Conservation (phyloP, 1,284 basidiomycete species). For the Ustilago xerochloae region DNA sequence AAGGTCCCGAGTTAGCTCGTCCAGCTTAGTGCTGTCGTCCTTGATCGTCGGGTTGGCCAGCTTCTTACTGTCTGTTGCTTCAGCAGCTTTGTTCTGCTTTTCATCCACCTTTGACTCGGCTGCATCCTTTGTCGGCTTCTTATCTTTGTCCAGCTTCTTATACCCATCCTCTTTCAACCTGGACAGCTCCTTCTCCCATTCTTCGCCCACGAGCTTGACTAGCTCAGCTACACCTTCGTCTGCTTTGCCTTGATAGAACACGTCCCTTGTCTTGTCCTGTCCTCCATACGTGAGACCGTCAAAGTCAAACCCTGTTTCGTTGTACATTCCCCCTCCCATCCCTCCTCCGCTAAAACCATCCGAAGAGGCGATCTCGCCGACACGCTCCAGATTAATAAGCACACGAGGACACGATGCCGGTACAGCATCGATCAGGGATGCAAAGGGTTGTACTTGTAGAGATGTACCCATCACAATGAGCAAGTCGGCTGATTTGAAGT, state of each 20-base stretch:
- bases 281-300: constrained; percentile 50
- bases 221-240: constrained; percentile 54
- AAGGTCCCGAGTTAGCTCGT: constrained; percentile 22
- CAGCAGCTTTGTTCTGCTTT: neutral
- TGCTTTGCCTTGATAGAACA: constrained; percentile 57
- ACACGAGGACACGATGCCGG: constrained; percentile 69
- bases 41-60: constrained; percentile 21
- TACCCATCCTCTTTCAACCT: constrained; percentile 28
- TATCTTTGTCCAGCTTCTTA: constrained; percentile 7
- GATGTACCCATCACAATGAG: constrained; percentile 93
- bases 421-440: constrained; percentile 71
- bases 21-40: constrained; percentile 23
- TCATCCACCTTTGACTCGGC: neutral
- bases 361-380: constrained; percentile 70
- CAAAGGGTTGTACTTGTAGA: constrained; percentile 76
- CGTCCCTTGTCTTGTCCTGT: constrained; percentile 47
- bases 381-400: constrained; percentile 73
- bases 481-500: constrained; percentile 77
- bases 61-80: neutral
- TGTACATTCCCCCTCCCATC: constrained; percentile 34
- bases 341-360: constrained; percentile 69
- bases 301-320: constrained; percentile 64
- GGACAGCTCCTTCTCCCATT: constrained; percentile 50
- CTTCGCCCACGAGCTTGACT: constrained; percentile 45
- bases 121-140: constrained; percentile 1